Evolutionary conservation across 257 asterid species (phyloP).

Genomic region (Forsythia suspensa): DNA sequence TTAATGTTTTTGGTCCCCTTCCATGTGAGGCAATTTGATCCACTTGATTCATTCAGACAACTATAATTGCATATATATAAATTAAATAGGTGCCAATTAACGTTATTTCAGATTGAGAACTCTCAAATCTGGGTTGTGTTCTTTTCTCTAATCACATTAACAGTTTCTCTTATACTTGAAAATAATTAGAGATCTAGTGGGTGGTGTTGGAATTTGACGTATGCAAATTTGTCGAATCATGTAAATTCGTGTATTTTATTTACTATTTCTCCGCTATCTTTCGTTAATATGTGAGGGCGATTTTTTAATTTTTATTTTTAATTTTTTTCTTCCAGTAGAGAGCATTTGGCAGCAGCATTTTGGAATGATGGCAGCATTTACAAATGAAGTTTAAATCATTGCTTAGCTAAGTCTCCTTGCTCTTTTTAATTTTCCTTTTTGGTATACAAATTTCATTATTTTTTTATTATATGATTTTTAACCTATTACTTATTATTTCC

Average conservation of each 20-base stretch:
- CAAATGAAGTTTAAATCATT: neutral
- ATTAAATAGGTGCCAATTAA: neutral
- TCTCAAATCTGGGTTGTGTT: neutral
- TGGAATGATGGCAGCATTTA: neutral
- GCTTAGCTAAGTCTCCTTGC: neutral
- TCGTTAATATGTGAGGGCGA: too few relatives aligned
- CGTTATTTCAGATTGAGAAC: neutral
- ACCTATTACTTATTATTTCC: neutral
- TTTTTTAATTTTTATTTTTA: neutral
- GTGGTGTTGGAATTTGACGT: neutral
- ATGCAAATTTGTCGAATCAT: neutral
- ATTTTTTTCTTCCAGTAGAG: neutral
- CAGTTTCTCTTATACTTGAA: neutral
- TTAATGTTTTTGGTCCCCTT: neutral
- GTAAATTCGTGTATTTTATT: too few relatives aligned
- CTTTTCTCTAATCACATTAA: neutral
- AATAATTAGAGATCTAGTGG: neutral
- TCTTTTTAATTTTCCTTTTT: neutral
- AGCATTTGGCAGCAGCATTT: neutral
- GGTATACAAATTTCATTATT: neutral
- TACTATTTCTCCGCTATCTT: too few relatives aligned
- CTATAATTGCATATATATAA: neutral
- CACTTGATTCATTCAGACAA: conserved; percentile 23
- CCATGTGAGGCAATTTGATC: conserved; percentile 25
- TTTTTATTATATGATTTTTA: too few relatives aligned